A percentile compares a stretch with the other conserved stretches of the same genome.
Evolutionary conservation across 2,329 filamentous ascomycete species (phyloP).

Genomic region (Gaeumannomyces sp.): DNA sequence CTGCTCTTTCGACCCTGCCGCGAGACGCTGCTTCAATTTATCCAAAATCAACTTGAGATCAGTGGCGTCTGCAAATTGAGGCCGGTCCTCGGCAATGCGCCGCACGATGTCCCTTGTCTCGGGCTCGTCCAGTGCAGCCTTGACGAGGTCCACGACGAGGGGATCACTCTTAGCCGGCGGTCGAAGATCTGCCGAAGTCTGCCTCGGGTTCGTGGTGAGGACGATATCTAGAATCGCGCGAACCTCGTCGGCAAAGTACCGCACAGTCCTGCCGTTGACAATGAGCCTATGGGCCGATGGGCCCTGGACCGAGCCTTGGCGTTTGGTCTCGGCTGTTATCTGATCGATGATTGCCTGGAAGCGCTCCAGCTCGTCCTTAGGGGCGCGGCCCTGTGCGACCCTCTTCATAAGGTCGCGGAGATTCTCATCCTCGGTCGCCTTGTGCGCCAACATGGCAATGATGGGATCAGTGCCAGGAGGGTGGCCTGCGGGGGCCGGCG

Average conservation of each 20-base stretch:
- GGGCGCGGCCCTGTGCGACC: conserved; percentile 69
- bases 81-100: conserved; percentile 45
- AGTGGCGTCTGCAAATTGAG: conserved; percentile 45
- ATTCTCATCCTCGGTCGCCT: conserved; percentile 65
- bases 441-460: conserved; percentile 71
- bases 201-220: conserved; percentile 50
- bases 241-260: conserved; percentile 55
- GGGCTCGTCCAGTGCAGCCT: conserved; percentile 48
- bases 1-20: not conserved
- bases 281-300: conserved; percentile 49
- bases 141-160: conserved; percentile 50
- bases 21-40: conserved; percentile 35
- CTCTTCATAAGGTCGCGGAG: conserved; percentile 77
- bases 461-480: conserved; percentile 57
- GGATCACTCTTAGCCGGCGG: conserved; percentile 49
- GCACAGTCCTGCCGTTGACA: conserved; percentile 50
- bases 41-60: conserved; percentile 50
- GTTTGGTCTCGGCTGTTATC: conserved; percentile 56
- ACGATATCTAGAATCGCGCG: conserved; percentile 53
- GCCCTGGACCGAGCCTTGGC: conserved; percentile 42
- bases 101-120: conserved; percentile 44
- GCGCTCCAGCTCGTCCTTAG: conserved; percentile 61
- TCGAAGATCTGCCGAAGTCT: conserved; percentile 46
- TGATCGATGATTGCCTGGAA: conserved; percentile 80
- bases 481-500: conserved; percentile 19